phyloP scores from a whole-genome alignment of 495 filamentous ascomycete genomes.

The Amniculicola lignicola region DNA sequence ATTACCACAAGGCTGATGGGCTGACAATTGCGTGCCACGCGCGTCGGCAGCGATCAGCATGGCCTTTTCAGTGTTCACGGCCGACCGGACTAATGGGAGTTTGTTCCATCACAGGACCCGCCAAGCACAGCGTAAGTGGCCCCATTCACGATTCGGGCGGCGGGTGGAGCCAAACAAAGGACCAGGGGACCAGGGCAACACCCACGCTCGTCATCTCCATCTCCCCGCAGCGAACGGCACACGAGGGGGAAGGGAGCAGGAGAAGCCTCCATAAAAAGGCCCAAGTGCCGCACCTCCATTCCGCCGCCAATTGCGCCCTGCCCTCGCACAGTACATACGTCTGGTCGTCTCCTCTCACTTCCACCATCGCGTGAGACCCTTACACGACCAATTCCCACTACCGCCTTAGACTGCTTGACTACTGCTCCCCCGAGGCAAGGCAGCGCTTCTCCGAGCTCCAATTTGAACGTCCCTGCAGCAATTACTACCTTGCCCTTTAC shows the following conservation, averaged over 20 bases:
- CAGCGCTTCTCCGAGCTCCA: slow-evolving; percentile 24
- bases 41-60: slow-evolving; percentile 1
- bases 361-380: neutral
- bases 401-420: too few relatives aligned
- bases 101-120: slow-evolving; percentile 4
- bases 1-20: too few relatives aligned
- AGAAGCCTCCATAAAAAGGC: slow-evolving; percentile 9
- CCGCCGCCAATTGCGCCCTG: neutral
- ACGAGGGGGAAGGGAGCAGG: slow-evolving; percentile 13
- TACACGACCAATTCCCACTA: neutral
- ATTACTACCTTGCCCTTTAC: slow-evolving; percentile 29
- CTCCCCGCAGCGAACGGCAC: slow-evolving; percentile 9
- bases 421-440: slow-evolving; percentile 7
- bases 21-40: too few relatives aligned
- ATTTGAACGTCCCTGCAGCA: slow-evolving; percentile 21
- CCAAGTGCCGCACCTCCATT: neutral
- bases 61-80: neutral
- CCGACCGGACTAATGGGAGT: slow-evolving; percentile 25
- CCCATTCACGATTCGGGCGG: neutral
- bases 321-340: neutral
- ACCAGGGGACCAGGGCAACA: too few relatives aligned
- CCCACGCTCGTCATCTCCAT: neutral
- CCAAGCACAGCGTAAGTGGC: slow-evolving; percentile 12
- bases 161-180: slow-evolving; percentile 11
- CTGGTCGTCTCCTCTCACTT: slow-evolving; percentile 2